phyloP scores from a whole-genome alignment of 1,284 basidiomycete species.

The Afroboletus lepidellus region DNA sequence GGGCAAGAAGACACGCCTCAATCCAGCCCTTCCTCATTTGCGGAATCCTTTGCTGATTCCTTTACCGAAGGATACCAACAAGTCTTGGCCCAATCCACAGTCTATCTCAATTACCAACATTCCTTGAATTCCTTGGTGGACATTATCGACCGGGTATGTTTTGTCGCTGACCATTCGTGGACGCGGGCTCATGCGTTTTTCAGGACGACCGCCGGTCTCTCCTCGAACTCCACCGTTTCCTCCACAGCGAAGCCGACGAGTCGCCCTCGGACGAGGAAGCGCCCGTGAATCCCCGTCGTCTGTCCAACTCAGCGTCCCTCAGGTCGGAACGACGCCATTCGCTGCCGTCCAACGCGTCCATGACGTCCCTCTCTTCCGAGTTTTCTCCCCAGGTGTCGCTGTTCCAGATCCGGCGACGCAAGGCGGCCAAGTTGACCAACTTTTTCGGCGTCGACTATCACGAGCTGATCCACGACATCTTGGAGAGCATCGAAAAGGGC shows the following conservation, averaged over 20 bases:
- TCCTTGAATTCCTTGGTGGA: conserved; percentile 74
- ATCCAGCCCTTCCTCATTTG: conserved; percentile 23
- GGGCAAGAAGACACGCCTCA: conserved; percentile 20
- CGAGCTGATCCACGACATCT: conserved; percentile 68
- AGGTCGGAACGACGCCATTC: conserved; percentile 66
- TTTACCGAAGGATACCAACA: conserved; percentile 19
- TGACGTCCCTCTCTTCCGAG: conserved; percentile 57
- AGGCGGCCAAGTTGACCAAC: conserved; percentile 75
- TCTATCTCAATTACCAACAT: conserved; percentile 74
- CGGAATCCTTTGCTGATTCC: conserved; percentile 21
- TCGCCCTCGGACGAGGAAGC: conserved; percentile 26
- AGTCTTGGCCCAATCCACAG: conserved; percentile 38
- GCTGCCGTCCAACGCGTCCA: conserved; percentile 62
- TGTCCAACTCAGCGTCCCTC: conserved; percentile 33
- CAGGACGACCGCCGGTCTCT: conserved; percentile 74
- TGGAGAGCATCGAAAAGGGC: conserved; percentile 76
- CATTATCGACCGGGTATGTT: conserved; percentile 69
- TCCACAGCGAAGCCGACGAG: conserved; percentile 41
- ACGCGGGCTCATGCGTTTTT: conserved; percentile 6
- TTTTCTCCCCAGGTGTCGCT: conserved; percentile 44
- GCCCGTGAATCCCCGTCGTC: conserved; percentile 22
- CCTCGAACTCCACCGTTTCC: conserved; percentile 68
- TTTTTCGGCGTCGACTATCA: conserved; percentile 83
- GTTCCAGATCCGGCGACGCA: conserved; percentile 67
- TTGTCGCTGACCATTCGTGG: not conserved